Percentiles rank a stretch among this genome's conserved stretches.
Evolutionary conservation across 2,329 filamentous ascomycete species (phyloP).

Genomic region (Corynespora cassiicola): DNA sequence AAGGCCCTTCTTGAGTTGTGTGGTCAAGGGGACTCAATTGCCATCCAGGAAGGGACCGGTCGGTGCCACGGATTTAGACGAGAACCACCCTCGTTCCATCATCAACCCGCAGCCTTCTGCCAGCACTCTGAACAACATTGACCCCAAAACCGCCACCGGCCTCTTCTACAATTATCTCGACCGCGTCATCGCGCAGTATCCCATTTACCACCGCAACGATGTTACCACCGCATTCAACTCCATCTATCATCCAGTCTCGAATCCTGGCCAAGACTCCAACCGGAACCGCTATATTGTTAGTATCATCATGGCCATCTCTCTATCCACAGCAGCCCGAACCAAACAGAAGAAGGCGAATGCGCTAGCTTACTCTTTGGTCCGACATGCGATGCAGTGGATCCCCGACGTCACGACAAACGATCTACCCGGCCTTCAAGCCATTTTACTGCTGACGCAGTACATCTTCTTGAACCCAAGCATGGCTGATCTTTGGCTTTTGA

Average conservation of each 20-base stretch:
- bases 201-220: slow-evolving; percentile 44
- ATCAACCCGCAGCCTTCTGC: slow-evolving; percentile 41
- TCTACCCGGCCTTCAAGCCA: slow-evolving; percentile 40
- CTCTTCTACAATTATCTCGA: slow-evolving; percentile 41
- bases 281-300: slow-evolving; percentile 44
- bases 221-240: slow-evolving; percentile 40
- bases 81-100: slow-evolving; percentile 44
- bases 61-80: slow-evolving; percentile 41
- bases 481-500: slow-evolving; percentile 45
- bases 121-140: slow-evolving; percentile 33
- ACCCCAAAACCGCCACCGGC: slow-evolving; percentile 37
- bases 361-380: slow-evolving; percentile 38
- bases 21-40: slow-evolving; percentile 42
- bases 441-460: slow-evolving; percentile 43
- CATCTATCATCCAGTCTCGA: slow-evolving; percentile 34
- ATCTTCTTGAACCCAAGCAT: slow-evolving; percentile 44
- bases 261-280: slow-evolving; percentile 29
- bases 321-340: slow-evolving; percentile 41
- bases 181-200: slow-evolving; percentile 43
- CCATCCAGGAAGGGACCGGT: slow-evolving; percentile 43
- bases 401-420: slow-evolving; percentile 45
- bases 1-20: slow-evolving; percentile 39
- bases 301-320: slow-evolving; percentile 45
- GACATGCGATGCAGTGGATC: slow-evolving; percentile 44
- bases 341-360: slow-evolving; percentile 42